phyloP scores from a whole-genome alignment of 1,284 basidiomycete species.

The Rhodotorula sp. region DNA sequence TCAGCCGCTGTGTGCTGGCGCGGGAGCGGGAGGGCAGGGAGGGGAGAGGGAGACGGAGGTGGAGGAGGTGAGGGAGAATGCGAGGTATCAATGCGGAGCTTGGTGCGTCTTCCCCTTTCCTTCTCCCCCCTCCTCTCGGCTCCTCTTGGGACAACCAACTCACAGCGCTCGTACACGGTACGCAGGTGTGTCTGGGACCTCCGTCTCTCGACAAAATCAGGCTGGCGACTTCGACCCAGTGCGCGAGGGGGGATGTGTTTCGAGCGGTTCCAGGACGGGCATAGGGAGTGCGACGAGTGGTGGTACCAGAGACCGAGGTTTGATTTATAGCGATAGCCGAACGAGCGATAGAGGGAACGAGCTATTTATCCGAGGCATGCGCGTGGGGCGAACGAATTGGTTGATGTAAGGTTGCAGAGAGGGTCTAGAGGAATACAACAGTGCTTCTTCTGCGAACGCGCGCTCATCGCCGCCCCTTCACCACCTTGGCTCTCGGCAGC shows the following conservation, averaged over 20 bases:
- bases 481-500: neutral
- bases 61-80: neutral
- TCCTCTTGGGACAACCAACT: no score
- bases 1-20: neutral
- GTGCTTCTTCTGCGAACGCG: no score
- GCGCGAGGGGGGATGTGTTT: neutral
- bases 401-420: no score
- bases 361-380: neutral
- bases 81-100: conserved; percentile 7
- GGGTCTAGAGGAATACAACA: neutral
- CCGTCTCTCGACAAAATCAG: neutral
- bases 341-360: neutral
- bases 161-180: neutral
- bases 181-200: conserved; percentile 9
- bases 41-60: no score
- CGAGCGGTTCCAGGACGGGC: conserved; percentile 7
- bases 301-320: neutral
- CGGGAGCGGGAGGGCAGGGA: no score
- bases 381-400: neutral
- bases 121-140: no score
- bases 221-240: neutral
- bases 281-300: neutral
- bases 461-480: no score
- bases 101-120: neutral
- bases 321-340: neutral